These are phyloP conservation scores for Podospora sp. DNA, from an alignment of 495 filamentous ascomycete genomes.

Conservation along the genomic window DNA sequence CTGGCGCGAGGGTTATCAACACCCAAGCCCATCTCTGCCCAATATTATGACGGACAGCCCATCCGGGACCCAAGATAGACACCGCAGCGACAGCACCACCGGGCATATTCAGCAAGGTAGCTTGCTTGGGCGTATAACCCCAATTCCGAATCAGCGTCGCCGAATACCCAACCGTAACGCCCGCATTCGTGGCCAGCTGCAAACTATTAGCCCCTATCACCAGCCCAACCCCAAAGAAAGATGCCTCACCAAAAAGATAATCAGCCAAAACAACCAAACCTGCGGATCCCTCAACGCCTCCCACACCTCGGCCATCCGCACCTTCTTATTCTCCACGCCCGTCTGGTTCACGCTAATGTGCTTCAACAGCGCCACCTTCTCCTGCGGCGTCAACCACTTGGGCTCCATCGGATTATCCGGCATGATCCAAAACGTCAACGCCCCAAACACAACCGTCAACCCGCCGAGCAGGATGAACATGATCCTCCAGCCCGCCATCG, in stretches of 20 bases:
- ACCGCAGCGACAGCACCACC: conserved; percentile 56
- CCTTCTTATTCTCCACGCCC: conserved; percentile 56
- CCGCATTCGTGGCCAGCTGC: conserved; percentile 55
- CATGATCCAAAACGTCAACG: conserved; percentile 49
- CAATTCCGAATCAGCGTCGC: conserved; percentile 60
- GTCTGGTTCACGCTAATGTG: conserved; percentile 47
- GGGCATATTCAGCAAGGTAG: conserved; percentile 63
- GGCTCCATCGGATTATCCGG: conserved; percentile 58
- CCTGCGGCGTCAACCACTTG: conserved; percentile 49
- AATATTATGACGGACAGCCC: conserved; percentile 35
- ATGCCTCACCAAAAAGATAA: conserved; percentile 27
- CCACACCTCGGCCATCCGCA: conserved; percentile 47
- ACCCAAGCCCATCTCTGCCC: conserved; percentile 41
- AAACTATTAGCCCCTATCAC: not conserved
- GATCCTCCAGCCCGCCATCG: conserved; percentile 60
- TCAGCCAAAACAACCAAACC: conserved; percentile 36
- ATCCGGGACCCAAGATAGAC: conserved; percentile 52
- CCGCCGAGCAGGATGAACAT: conserved; percentile 62
- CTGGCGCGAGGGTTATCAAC: conserved; percentile 38
- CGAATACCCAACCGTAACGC: conserved; percentile 64
- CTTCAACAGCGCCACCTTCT: conserved; percentile 50
- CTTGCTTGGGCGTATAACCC: conserved; percentile 52
- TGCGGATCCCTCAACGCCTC: conserved; percentile 43
- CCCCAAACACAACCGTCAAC: conserved; percentile 53
- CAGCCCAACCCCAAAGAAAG: not conserved